These are phyloP conservation scores for Agrocybe praecox DNA, from an alignment of 768 basidiomycete species.

Conservation along the genomic window DNA sequence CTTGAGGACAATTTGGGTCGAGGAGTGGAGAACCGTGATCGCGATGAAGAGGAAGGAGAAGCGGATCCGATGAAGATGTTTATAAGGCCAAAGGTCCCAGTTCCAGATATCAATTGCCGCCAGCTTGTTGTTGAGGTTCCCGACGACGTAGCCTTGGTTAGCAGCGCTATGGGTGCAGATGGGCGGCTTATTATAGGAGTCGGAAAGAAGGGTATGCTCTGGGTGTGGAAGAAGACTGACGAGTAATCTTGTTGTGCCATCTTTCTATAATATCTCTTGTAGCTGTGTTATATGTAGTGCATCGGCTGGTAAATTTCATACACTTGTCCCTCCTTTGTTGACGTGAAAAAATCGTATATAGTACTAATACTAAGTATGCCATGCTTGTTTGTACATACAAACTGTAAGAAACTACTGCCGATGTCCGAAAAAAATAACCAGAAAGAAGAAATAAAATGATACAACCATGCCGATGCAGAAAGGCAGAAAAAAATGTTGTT, in stretches of 20 bases:
- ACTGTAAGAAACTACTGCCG: too few species aligned
- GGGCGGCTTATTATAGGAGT: constrained; percentile 44
- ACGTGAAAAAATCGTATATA: too few species aligned
- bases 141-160: constrained; percentile 30
- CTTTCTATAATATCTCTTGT: too few species aligned
- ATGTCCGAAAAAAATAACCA: background rate
- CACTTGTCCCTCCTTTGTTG: too few species aligned
- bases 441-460: background rate
- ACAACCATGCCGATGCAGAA: background rate
- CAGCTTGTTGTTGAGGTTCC: constrained; percentile 15
- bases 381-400: too few species aligned
- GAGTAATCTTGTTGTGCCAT: background rate
- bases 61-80: background rate
- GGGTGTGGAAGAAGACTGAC: constrained; percentile 36
- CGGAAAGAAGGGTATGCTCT: constrained; percentile 39
- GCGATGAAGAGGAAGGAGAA: constrained; percentile 5
- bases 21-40: background rate
- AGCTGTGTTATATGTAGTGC: too few species aligned
- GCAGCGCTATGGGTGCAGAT: constrained; percentile 43
- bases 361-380: too few species aligned
- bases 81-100: constrained; percentile 11
- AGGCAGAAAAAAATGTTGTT: background rate
- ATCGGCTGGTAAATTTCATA: too few species aligned
- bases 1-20: background rate
- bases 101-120: constrained; percentile 22